Conservation (phyloP, 106 monocot species). For the Amphibolis antarctica region DNA sequence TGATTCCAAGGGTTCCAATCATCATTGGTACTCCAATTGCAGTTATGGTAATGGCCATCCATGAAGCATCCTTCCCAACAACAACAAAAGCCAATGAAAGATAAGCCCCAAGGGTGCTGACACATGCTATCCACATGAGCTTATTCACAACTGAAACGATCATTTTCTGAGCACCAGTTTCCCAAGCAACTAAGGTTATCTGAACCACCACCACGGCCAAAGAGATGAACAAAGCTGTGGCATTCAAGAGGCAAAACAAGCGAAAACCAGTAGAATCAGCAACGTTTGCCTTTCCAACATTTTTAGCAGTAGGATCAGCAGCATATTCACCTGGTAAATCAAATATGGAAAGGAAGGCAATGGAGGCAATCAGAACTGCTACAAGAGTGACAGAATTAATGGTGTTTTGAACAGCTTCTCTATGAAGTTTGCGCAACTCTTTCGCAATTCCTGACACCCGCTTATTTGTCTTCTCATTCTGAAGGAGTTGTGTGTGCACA, state of each 20-base stretch:
- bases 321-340: slow-evolving; percentile 74
- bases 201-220: slow-evolving; percentile 89
- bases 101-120: slow-evolving; percentile 75
- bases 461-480: slow-evolving; percentile 74
- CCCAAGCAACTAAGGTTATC: slow-evolving; percentile 96
- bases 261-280: slow-evolving; percentile 36
- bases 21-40: slow-evolving; percentile 70
- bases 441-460: slow-evolving; percentile 71
- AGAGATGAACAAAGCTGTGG: slow-evolving; percentile 79
- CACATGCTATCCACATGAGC: slow-evolving; percentile 90
- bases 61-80: slow-evolving; percentile 42
- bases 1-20: slow-evolving; percentile 53
- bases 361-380: slow-evolving; percentile 80
- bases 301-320: slow-evolving; percentile 13
- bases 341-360: slow-evolving; percentile 91
- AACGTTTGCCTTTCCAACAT: slow-evolving; percentile 50
- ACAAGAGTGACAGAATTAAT: slow-evolving; percentile 95
- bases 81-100: slow-evolving; percentile 75
- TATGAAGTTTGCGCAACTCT: slow-evolving; percentile 72
- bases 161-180: slow-evolving; percentile 77
- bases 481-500: slow-evolving; percentile 70
- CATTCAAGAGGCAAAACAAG: slow-evolving; percentile 73
- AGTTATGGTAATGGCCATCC: slow-evolving; percentile 78
- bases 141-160: slow-evolving; percentile 80
- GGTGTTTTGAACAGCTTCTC: slow-evolving; percentile 93